These are phyloP conservation scores for Ophiostoma quercus DNA, from an alignment of 2,329 filamentous ascomycete species.

Conservation along the genomic window DNA sequence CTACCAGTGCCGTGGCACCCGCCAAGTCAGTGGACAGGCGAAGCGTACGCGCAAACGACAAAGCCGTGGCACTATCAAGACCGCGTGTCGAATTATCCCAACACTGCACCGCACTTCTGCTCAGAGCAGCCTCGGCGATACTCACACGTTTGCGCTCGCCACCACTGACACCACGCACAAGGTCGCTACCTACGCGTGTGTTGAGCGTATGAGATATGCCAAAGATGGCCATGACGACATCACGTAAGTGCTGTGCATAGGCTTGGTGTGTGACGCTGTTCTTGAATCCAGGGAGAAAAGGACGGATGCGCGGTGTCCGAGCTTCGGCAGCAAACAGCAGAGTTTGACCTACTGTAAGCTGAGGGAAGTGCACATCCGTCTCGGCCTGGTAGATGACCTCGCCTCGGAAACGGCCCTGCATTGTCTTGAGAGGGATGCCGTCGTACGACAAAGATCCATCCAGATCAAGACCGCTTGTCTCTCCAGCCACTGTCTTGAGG, in stretches of 20 bases:
- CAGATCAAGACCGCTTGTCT: slow-evolving; percentile 47
- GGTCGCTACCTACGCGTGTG: slow-evolving; percentile 64
- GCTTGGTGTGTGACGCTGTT: slow-evolving; percentile 36
- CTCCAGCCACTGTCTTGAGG: slow-evolving; percentile 62
- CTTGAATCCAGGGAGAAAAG: slow-evolving; percentile 30
- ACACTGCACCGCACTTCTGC: slow-evolving; percentile 57
- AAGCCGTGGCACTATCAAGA: slow-evolving; percentile 59
- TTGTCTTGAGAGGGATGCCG: slow-evolving; percentile 23
- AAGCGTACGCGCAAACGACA: slow-evolving; percentile 61
- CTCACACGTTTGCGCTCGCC: slow-evolving; percentile 69
- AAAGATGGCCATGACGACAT: slow-evolving; percentile 71
- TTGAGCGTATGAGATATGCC: slow-evolving; percentile 69
- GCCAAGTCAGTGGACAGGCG: slow-evolving; percentile 63
- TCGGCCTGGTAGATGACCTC: slow-evolving; percentile 66
- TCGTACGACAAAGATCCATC: slow-evolving; percentile 31
- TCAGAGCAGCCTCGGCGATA: slow-evolving; percentile 64
- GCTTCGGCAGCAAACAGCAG: slow-evolving; percentile 71
- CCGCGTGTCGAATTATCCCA: slow-evolving; percentile 69
- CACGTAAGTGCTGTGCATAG: slow-evolving; percentile 55
- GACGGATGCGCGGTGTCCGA: slow-evolving; percentile 57
- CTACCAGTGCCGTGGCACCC: slow-evolving; percentile 54
- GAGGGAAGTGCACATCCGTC: slow-evolving; percentile 75
- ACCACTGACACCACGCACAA: slow-evolving; percentile 56
- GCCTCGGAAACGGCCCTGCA: slow-evolving; percentile 37
- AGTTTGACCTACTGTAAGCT: slow-evolving; percentile 72